Evolutionary conservation across 306 rosid genomes (phyloP).

Genomic region (Inga leiocalycina): DNA sequence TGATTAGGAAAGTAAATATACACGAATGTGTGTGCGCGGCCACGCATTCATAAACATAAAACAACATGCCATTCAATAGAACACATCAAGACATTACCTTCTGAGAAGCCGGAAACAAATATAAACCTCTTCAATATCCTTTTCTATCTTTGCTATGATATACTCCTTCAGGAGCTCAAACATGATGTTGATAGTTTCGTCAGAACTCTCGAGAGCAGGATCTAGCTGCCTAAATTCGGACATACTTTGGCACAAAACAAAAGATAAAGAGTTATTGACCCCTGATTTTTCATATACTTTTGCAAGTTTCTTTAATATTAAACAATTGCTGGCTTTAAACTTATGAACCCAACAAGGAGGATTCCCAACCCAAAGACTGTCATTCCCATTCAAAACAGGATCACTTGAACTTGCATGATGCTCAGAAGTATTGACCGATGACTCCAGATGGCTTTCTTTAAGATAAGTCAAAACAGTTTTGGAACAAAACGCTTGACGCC

Average conservation of each 20-base stretch:
- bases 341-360: conserved; percentile 84
- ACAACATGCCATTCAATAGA: conserved; percentile 28
- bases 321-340: conserved; percentile 64
- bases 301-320: conserved; percentile 59
- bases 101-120: conserved; percentile 76
- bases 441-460: conserved; percentile 36
- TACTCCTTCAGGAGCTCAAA: conserved; percentile 85
- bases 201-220: conserved; percentile 44
- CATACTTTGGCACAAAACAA: conserved; percentile 49
- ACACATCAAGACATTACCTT: conserved; percentile 57
- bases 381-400: conserved; percentile 37
- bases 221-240: conserved; percentile 52
- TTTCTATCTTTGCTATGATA: conserved; percentile 62
- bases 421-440: conserved; percentile 32
- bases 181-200: conserved; percentile 53
- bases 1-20: background rate
- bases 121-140: conserved; percentile 89
- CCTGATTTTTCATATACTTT: conserved; percentile 59
- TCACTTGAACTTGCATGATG: conserved; percentile 40
- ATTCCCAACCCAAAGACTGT: conserved; percentile 73
- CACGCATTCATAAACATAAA: background rate
- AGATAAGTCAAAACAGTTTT: conserved; percentile 35
- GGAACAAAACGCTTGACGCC: conserved; percentile 54
- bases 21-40: background rate
- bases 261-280: conserved; percentile 52